phyloP scores from a whole-genome alignment of 116 monocot species.

The Cymodocea nodosa region DNA sequence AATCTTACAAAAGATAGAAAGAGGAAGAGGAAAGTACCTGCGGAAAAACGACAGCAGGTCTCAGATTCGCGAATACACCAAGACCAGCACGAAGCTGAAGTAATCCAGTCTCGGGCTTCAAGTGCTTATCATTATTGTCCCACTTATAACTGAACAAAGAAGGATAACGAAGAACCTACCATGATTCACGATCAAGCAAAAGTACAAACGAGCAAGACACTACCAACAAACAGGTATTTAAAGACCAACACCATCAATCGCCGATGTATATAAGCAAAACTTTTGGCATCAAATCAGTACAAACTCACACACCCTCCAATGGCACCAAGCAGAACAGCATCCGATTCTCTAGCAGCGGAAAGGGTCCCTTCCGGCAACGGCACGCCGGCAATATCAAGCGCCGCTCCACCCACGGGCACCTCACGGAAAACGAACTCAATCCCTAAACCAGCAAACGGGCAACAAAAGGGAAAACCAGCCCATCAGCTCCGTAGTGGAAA shows the following conservation, averaged over 20 bases:
- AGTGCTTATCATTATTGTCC: conserved; percentile 74
- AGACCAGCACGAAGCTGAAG: conserved; percentile 73
- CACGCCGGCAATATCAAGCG: conserved; percentile 56
- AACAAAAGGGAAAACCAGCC: neutral
- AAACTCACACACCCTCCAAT: conserved; percentile 59
- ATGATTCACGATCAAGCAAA: neutral
- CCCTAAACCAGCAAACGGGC: conserved; percentile 20
- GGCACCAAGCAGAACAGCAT: conserved; percentile 87
- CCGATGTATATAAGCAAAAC: neutral
- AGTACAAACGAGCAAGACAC: neutral
- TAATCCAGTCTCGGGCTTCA: conserved; percentile 89
- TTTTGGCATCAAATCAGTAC: neutral
- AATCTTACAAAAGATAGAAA: neutral
- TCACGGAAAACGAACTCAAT: conserved; percentile 59
- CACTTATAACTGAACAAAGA: conserved; percentile 53
- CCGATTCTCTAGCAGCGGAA: conserved; percentile 36
- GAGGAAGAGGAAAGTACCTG: conserved; percentile 29
- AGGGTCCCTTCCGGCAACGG: conserved; percentile 86
- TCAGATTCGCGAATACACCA: conserved; percentile 72
- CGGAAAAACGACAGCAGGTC: conserved; percentile 71
- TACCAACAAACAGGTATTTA: neutral
- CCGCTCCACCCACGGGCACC: conserved; percentile 67
- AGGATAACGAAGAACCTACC: neutral
- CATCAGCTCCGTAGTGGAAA: neutral
- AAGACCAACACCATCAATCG: neutral